phyloP scores from a whole-genome alignment of 75 land plant genomes.

The Sequoiadendron giganteum region DNA sequence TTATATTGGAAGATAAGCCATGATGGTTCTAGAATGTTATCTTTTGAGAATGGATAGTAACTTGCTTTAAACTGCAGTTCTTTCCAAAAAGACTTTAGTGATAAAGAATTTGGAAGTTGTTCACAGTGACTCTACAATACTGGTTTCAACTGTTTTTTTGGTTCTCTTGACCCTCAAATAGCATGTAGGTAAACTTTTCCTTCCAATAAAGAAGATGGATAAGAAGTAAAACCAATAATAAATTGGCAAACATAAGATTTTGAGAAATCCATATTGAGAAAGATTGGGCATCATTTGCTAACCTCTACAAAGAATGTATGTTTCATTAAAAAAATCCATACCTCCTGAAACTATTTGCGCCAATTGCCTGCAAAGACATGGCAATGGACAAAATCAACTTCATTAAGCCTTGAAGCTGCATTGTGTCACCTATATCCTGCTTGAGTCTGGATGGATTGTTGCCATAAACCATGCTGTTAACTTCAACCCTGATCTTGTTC shows the following conservation, averaged over 20 bases:
- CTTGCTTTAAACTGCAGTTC: background rate
- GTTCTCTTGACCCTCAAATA: background rate
- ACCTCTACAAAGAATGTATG: background rate
- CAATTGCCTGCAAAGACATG: constrained; percentile 18
- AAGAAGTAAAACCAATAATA: background rate
- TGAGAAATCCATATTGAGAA: background rate
- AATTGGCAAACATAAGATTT: background rate
- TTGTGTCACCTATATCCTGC: background rate
- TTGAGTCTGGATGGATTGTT: constrained; percentile 9
- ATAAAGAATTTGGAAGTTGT: background rate
- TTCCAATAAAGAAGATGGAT: background rate
- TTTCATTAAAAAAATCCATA: background rate
- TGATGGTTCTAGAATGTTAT: background rate
- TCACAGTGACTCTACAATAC: background rate
- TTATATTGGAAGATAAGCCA: background rate
- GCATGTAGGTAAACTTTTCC: no score
- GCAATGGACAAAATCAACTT: constrained; percentile 18
- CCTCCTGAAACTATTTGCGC: constrained; percentile 23
- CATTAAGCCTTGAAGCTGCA: constrained; percentile 12
- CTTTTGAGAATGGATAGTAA: background rate
- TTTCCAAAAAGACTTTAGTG: background rate
- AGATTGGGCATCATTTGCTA: background rate
- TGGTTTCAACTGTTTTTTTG: background rate
- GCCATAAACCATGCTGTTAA: constrained; percentile 37
- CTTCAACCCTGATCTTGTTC: constrained; percentile 33